Percentiles rank a stretch among this genome's conserved stretches.
These are phyloP conservation scores for Pseudonitzschia pungens DNA, from an alignment of 108 stramenopile species.

Conservation along the genomic window DNA sequence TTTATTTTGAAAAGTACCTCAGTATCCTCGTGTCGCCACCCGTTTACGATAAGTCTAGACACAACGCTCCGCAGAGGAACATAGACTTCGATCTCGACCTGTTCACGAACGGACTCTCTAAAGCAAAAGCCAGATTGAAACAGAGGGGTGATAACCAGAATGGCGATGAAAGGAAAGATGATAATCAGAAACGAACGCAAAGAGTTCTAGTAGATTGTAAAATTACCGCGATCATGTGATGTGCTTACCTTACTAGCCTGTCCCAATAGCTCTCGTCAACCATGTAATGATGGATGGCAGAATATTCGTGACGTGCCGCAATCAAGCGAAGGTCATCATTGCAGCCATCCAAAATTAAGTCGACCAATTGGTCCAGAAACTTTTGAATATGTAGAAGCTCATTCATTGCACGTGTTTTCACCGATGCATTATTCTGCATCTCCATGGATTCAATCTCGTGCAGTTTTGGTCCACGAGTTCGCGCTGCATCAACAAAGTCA, in stretches of 20 bases:
- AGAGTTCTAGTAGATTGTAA: too few relatives aligned
- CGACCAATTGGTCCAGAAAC: conserved; percentile 78
- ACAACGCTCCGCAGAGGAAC: conserved; percentile 78
- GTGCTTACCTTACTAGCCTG: conserved; percentile 36
- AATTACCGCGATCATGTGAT: too few relatives aligned
- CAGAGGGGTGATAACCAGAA: too few relatives aligned
- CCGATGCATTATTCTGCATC: conserved; percentile 16
- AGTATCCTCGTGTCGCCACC: conserved; percentile 82
- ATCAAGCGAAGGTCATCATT: conserved; percentile 65
- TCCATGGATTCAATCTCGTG: conserved; percentile 47
- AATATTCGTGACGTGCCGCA: conserved; percentile 51
- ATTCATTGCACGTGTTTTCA: conserved; percentile 43
- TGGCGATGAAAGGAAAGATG: neutral
- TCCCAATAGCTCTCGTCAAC: conserved; percentile 47
- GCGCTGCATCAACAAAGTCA: conserved; percentile 62
- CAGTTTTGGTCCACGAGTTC: conserved; percentile 43
- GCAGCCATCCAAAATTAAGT: conserved; percentile 76
- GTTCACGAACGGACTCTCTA: conserved; percentile 77
- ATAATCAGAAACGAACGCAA: too few relatives aligned
- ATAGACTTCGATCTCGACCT: conserved; percentile 85
- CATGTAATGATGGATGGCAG: conserved; percentile 21
- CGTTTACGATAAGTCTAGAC: conserved; percentile 76
- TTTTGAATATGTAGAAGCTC: conserved; percentile 59
- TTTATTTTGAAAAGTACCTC: conserved; percentile 76
- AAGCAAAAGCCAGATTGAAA: too few relatives aligned